phyloP scores from a whole-genome alignment of 768 basidiomycete species.

The Leucosporidium creatinivorum region DNA sequence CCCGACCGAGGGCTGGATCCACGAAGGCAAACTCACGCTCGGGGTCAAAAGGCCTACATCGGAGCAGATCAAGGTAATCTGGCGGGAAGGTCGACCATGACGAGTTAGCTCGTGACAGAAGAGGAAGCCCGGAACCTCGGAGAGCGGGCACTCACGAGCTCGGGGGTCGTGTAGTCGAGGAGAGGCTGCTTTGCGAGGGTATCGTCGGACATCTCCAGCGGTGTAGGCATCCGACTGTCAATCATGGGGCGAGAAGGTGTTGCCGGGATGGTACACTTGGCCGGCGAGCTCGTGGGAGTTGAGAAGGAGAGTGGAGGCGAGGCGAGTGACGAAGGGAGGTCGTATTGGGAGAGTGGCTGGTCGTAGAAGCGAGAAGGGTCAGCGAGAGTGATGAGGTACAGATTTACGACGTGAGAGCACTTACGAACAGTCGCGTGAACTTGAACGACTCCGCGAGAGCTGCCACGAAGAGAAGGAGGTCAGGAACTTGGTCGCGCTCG shows the following conservation, averaged over 20 bases:
- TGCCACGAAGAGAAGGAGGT: not conserved
- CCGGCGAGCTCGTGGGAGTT: conserved; percentile 1
- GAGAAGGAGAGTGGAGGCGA: conserved; percentile 60
- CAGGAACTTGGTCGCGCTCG: conserved; percentile 49
- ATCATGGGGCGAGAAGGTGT: conserved; percentile 32
- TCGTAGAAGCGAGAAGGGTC: not conserved
- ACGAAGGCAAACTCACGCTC: not conserved
- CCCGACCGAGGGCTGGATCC: conserved; percentile 34
- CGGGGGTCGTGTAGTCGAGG: conserved; percentile 91
- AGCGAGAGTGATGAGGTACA: not conserved
- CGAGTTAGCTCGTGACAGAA: conserved; percentile 55
- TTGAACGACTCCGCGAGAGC: conserved; percentile 60
- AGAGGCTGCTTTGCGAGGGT: conserved; percentile 67
- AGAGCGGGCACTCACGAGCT: conserved; percentile 53
- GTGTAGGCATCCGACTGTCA: conserved; percentile 13
- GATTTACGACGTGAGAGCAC: not conserved
- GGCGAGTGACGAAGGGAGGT: conserved; percentile 66
- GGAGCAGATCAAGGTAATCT: conserved; percentile 42
- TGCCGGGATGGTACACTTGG: conserved; percentile 3
- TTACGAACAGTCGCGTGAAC: conserved; percentile 77
- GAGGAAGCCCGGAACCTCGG: conserved; percentile 42
- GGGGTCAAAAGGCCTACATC: conserved; percentile 85
- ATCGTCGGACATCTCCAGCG: conserved; percentile 63
- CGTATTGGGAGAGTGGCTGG: conserved; percentile 63
- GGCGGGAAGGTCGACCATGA: too few relatives aligned